phyloP scores from a whole-genome alignment of 2,329 filamentous ascomycete genomes.

The Phialophora verrucosa region DNA sequence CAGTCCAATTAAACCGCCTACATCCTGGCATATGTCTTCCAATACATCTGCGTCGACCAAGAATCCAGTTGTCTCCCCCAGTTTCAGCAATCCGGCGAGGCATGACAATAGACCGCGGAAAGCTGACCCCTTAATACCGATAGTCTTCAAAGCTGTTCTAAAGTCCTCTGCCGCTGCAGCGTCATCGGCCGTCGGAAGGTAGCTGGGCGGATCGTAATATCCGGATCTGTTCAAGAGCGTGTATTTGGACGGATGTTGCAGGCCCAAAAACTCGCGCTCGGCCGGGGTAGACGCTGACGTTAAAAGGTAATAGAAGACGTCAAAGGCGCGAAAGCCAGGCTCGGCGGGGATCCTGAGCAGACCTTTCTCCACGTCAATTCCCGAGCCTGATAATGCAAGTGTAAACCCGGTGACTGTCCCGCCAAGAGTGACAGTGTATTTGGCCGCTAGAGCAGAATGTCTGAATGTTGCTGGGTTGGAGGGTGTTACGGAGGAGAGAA shows the following conservation, averaged over 20 bases:
- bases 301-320: conserved; percentile 96
- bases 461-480: conserved; percentile 84
- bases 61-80: conserved; percentile 89
- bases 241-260: conserved; percentile 79
- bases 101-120: conserved; percentile 84
- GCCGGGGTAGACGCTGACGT: conserved; percentile 87
- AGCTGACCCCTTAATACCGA: conserved; percentile 87
- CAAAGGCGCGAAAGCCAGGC: conserved; percentile 86
- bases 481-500: conserved; percentile 84
- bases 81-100: conserved; percentile 83
- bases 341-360: conserved; percentile 80
- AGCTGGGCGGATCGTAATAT: conserved; percentile 84
- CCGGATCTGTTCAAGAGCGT: conserved; percentile 78
- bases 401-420: conserved; percentile 78
- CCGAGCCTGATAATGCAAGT: conserved; percentile 80
- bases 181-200: conserved; percentile 91
- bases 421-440: conserved; percentile 78
- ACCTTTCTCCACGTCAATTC: conserved; percentile 82
- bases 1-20: conserved; percentile 81
- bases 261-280: conserved; percentile 84
- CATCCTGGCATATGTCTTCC: conserved; percentile 87
- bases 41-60: conserved; percentile 81
- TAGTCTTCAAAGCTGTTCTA: conserved; percentile 80
- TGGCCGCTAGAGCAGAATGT: conserved; percentile 79
- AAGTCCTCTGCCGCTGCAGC: conserved; percentile 93